Evolutionary conservation across 1,139 yeast species (phyloP), one percentile per base, ranked within the genome.

Genomic region (Lipomyces yarrowii): DNA sequence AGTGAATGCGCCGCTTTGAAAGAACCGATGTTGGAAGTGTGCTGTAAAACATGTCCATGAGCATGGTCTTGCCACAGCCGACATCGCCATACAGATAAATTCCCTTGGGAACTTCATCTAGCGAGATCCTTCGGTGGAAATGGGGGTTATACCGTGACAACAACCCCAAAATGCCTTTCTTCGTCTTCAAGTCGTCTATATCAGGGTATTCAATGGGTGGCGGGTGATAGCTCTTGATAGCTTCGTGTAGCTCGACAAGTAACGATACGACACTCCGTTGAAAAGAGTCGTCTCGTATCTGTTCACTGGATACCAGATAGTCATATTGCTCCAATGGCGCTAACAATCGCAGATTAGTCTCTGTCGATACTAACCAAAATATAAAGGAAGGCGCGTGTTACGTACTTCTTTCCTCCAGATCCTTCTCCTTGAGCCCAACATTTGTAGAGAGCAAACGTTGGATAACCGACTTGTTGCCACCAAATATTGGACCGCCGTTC

Each of bases 21-120:
- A 94, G 79, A 6, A 53, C 32, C 13, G 63, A 57, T 33, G 65
- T 59, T 23, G 71, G 64, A 18, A 94, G 83, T 0, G 97, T 91
- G 15, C 65, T 64, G 78, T 92, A 94, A 74, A 94, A 94, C 73
- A 94, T 82, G 77, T 94, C 99, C 98, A 94, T 93, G 70, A 94
- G 82, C 98, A 94, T 94, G 4, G 99, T 94, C 76, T 94, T 94
- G 10, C 99, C 99, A 78, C 98, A 92, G 3, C 99, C 99, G 57
- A 94, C 99, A 77, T 94, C 99, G 23, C 99, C 99, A 77, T 91
- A 94, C 35, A 94, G 82, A 75, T 94, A 94, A 18, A 94, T 89
- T 1, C 99, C 99, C 72, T 84, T 81, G 2, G 92, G 96, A 48
- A 67, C 65, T n/a, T 61, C 56, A 5, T 37, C 15, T 7, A 54